Conservation (phyloP, 805 yeast species). For the Danielia oregonensis region DNA sequence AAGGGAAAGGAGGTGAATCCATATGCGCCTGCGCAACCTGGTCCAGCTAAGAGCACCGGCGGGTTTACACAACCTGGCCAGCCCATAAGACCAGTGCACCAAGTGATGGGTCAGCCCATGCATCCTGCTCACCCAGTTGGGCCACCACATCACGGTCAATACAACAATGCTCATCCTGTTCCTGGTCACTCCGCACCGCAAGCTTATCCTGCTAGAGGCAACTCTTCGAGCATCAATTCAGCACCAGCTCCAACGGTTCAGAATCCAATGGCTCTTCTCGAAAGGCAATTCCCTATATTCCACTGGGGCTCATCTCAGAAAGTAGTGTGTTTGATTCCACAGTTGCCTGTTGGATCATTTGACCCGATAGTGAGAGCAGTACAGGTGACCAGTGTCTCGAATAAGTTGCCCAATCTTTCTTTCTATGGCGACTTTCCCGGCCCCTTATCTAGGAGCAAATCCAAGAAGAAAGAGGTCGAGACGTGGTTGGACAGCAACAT, state of each 20-base stretch:
- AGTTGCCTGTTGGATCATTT: conserved; percentile 19
- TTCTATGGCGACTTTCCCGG: conserved; percentile 52
- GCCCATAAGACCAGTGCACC: too few species aligned
- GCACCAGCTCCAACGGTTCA: conserved; percentile 27
- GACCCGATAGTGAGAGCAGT: conserved; percentile 21
- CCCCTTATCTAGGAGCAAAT: conserved; percentile 56
- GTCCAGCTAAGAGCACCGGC: conserved; percentile 3
- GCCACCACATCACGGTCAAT: conserved; percentile 8
- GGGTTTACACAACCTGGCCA: not conserved
- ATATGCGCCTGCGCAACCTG: conserved; percentile 32
- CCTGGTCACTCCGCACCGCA: not conserved
- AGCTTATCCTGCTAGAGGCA: not conserved
- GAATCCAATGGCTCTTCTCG: conserved; percentile 52
- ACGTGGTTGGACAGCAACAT: conserved; percentile 47
- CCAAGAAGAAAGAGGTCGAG: conserved; percentile 63
- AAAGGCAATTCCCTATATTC: conserved; percentile 73
- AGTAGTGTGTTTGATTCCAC: conserved; percentile 27
- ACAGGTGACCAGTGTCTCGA: conserved; percentile 25
- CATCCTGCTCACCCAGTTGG: too few species aligned
- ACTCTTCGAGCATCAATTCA: not conserved
- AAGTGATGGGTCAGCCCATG: too few species aligned
- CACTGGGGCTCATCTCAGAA: conserved; percentile 47
- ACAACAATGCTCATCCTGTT: not conserved
- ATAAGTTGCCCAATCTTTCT: conserved; percentile 20
- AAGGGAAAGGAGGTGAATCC: conserved; percentile 40